Percentiles rank a stretch among this genome's conserved stretches.
phyloP scores from a whole-genome alignment of 352 stramenopile species.

The Elongisporangium anandrum region DNA sequence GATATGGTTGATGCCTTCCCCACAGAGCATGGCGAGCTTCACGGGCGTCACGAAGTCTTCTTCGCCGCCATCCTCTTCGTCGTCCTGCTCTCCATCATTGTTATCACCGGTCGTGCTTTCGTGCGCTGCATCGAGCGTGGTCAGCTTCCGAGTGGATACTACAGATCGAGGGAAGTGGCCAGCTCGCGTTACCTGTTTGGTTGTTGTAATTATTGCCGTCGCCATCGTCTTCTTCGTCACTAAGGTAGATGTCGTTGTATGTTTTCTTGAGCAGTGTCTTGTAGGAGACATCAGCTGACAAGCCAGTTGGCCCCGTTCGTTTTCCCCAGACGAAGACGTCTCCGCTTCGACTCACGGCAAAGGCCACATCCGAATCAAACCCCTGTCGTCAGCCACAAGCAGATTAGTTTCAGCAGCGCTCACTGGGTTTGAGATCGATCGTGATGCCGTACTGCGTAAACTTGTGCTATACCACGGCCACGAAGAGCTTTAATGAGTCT shows the following conservation, averaged over 20 bases:
- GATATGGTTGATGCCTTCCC: slow-evolving; percentile 65
- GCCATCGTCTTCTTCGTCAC: slow-evolving; percentile 37
- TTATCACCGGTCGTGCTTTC: slow-evolving; percentile 10
- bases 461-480: slow-evolving; percentile 58
- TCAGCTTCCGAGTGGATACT: no score
- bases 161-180: no score
- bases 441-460: slow-evolving; percentile 52
- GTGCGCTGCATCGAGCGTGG: slow-evolving; percentile 6
- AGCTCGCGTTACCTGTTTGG: slow-evolving; percentile 1
- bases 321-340: slow-evolving; percentile 85
- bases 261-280: slow-evolving; percentile 27
- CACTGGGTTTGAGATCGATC: background rate
- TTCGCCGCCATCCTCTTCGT: slow-evolving; percentile 39
- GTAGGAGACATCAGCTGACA: slow-evolving; percentile 29
- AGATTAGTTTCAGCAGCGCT: background rate
- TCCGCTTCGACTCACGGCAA: slow-evolving; percentile 58
- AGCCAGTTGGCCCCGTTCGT: slow-evolving; percentile 45
- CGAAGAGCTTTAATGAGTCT: slow-evolving; percentile 68
- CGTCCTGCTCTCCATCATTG: slow-evolving; percentile 16
- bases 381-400: slow-evolving; percentile 29
- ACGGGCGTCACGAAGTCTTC: slow-evolving; percentile 73
- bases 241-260: slow-evolving; percentile 43
- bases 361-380: slow-evolving; percentile 80
- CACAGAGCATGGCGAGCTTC: slow-evolving; percentile 56
- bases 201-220: slow-evolving; percentile 1